Evolutionary conservation across 192 early-diverging fungal genomes (phyloP), one percentile per base, ranked within the genome.

Genomic region (Dissophora ornata): DNA sequence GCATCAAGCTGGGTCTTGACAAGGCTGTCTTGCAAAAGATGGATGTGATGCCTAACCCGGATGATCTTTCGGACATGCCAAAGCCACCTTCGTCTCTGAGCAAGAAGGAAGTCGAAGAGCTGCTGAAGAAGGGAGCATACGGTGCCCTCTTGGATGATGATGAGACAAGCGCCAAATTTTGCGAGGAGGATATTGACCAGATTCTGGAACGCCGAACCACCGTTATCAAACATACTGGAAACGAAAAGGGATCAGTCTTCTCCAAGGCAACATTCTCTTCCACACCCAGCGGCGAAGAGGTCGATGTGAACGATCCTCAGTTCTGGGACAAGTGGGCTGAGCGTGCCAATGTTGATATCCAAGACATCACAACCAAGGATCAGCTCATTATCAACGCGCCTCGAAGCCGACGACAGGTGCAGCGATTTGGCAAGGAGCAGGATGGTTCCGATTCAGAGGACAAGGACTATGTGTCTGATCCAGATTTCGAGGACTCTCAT

Each of bases 271-370:
- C 91, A 1, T 95, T 95, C 61, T 70, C 79, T 4, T 77, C 79
- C 1, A 79, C 67, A 18, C 65, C 54, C 21, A 56, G 58, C 34
- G 77, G 65, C 13, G 65, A 66, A 54, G 84, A 88, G 52, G 85
- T 95, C 1, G 91, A 93, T 51, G 80, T 95, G 11, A 88, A 95
- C 60, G 94, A 95, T 69, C 92, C 94, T 25, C 84, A 93, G 54
- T 95, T 95, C 71, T 95, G 94, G 94, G 93, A 94, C 62, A 95
- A 95, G 69, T 89, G 93, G 80, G 94, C 94, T 2, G 80, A 89
- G 42, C 81, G 88, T 42, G 93, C 93, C 42, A 82, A 94, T 38
- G 81, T 95, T 16, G 84, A 93, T 42, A 80, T 90, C 8, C 83
- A 82, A 3, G 83, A 87, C 13, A 63, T 75, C 9, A 70, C 84